phyloP scores from a whole-genome alignment of 1,284 basidiomycete genomes.

The Laetiporus sulphureus region DNA sequence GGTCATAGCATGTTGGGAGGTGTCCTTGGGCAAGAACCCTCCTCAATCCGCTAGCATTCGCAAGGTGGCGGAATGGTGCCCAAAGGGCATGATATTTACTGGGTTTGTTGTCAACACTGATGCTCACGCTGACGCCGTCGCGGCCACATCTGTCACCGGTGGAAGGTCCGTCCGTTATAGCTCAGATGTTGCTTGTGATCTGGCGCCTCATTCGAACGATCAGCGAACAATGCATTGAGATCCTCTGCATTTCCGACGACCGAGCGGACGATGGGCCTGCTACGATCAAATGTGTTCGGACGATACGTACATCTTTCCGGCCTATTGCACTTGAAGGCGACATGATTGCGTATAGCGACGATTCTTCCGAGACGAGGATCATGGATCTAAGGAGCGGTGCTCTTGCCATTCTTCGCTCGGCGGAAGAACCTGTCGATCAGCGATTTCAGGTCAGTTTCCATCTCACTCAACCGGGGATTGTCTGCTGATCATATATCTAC shows the following conservation, averaged over 20 bases:
- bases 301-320: conserved; percentile 32
- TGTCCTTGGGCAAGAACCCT: conserved; percentile 13
- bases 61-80: conserved; percentile 44
- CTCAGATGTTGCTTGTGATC: too few species aligned
- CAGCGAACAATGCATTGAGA: conserved; percentile 17
- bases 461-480: conserved; percentile 6
- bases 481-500: conserved; percentile 7
- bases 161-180: conserved; percentile 20
- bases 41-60: not conserved
- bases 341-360: conserved; percentile 45
- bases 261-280: not conserved
- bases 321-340: conserved; percentile 43
- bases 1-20: conserved; percentile 44
- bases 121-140: conserved; percentile 32
- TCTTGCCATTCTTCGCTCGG: conserved; percentile 39
- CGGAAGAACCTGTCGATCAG: conserved; percentile 24
- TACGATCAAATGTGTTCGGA: conserved; percentile 12
- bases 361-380: conserved; percentile 40
- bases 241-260: conserved; percentile 12
- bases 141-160: conserved; percentile 39
- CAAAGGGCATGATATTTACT: conserved; percentile 42
- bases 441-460: conserved; percentile 29
- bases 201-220: not conserved
- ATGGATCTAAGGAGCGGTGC: conserved; percentile 44
- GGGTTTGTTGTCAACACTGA: conserved; percentile 44